These are phyloP conservation scores for Moringa oleifera DNA, from an alignment of 345 rosid species.

Conservation along the genomic window DNA sequence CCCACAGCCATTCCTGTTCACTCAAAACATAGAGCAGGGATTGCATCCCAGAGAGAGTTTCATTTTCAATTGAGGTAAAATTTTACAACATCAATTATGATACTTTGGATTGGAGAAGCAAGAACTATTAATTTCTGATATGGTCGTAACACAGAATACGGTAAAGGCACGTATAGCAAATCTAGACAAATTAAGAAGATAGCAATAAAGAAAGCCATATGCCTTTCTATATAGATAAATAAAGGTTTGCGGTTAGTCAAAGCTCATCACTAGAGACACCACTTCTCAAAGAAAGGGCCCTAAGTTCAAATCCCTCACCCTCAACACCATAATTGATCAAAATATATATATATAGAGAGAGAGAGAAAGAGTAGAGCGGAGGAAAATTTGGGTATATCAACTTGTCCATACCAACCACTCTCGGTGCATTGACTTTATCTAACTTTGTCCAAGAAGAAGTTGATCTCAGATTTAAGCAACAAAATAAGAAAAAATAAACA, in stretches of 20 bases:
- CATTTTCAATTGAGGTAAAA: neutral
- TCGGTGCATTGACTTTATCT: neutral
- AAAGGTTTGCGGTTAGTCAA: too few relatives aligned
- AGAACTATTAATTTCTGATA: too few relatives aligned
- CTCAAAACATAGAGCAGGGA: conserved; percentile 2
- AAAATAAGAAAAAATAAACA: neutral
- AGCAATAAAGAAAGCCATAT: neutral
- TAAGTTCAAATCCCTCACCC: too few relatives aligned
- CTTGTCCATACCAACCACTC: too few relatives aligned
- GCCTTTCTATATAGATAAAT: neutral
- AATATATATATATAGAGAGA: too few relatives aligned
- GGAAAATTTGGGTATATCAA: neutral
- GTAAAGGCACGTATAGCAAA: too few relatives aligned
- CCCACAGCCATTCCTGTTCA: conserved; percentile 92
- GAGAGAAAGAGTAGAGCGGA: too few relatives aligned
- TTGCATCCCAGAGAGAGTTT: conserved; percentile 1
- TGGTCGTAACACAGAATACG: too few relatives aligned
- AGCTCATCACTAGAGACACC: too few relatives aligned
- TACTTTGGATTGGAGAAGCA: neutral
- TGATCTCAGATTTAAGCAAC: neutral
- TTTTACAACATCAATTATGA: neutral
- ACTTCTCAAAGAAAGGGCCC: too few relatives aligned
- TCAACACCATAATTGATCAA: too few relatives aligned
- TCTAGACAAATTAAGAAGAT: neutral
- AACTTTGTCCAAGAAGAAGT: neutral